These are phyloP conservation scores for Globisporangium mamillatum DNA, from an alignment of 352 stramenopile genomes.

Conservation along the genomic window DNA sequence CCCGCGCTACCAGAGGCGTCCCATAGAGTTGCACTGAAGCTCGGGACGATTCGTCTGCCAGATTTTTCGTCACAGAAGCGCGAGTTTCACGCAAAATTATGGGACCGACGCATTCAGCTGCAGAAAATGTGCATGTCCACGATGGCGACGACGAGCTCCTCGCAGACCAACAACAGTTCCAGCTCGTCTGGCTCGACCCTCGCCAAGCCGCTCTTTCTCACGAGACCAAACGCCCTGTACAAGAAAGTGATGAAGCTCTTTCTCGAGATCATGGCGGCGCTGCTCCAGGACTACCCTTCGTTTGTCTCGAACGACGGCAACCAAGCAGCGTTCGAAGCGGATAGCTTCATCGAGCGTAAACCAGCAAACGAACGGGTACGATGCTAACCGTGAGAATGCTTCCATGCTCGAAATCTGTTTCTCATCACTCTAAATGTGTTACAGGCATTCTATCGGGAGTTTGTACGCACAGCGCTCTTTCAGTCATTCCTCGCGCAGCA, in stretches of 20 bases:
- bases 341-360: conserved; percentile 25
- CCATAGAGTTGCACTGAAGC: conserved; percentile 13
- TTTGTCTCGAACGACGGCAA: conserved; percentile 19
- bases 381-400: background rate
- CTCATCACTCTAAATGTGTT: background rate
- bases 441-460: conserved; percentile 33
- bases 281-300: conserved; percentile 21
- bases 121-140: conserved; percentile 42
- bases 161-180: background rate
- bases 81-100: conserved; percentile 42
- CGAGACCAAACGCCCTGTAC: conserved; percentile 20
- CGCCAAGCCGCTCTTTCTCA: conserved; percentile 21
- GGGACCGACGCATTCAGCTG: conserved; percentile 44
- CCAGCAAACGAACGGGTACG: conserved; percentile 26
- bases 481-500: conserved; percentile 40
- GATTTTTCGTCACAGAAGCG: conserved; percentile 31
- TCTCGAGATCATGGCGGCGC: conserved; percentile 21
- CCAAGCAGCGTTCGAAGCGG: conserved; percentile 20
- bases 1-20: conserved; percentile 19
- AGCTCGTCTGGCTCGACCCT: background rate
- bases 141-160: background rate
- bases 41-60: conserved; percentile 21
- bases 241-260: conserved; percentile 32
- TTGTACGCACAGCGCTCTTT: conserved; percentile 34
- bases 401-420: background rate